These are phyloP conservation scores for Neurospora terricola DNA, from an alignment of 495 filamentous ascomycete genomes.

Conservation along the genomic window DNA sequence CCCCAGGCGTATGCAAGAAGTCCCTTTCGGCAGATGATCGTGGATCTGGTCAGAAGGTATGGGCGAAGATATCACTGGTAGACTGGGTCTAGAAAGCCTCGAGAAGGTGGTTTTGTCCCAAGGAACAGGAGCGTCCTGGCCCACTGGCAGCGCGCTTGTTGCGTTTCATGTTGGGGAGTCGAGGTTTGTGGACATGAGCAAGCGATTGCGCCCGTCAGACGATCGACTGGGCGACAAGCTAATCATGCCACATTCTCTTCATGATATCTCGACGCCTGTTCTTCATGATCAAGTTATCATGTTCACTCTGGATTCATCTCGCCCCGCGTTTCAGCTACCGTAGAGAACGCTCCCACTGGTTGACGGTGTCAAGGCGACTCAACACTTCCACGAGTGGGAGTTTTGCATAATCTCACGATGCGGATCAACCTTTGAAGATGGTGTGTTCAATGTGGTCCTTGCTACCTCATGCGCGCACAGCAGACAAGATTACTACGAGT, in stretches of 20 bases:
- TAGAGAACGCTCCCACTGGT: background rate
- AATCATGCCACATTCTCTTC: conserved; percentile 5
- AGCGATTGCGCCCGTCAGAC: conserved; percentile 3
- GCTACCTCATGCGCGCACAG: background rate
- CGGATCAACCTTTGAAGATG: background rate
- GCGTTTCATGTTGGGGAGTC: conserved; percentile 21
- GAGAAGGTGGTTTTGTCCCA: conserved; percentile 1
- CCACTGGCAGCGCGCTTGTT: conserved; percentile 21
- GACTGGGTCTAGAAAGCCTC: background rate
- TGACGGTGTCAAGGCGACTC: background rate
- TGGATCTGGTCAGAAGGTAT: conserved; percentile 6
- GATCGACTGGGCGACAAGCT: background rate
- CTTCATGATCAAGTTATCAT: background rate
- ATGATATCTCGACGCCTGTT: background rate
- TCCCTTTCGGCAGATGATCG: conserved; percentile 11
- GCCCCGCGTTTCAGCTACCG: background rate
- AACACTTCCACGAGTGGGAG: background rate
- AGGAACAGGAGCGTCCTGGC: background rate
- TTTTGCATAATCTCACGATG: background rate
- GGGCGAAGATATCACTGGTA: conserved; percentile 1
- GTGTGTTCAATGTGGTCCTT: background rate
- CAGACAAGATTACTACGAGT: background rate
- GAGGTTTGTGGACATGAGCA: conserved; percentile 8
- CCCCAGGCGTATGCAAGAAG: conserved; percentile 9
- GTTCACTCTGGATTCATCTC: background rate